Evolutionary conservation across 345 rosid species (phyloP), one percentile per base, ranked within the genome.

Genomic region (Citrus reticulata): DNA sequence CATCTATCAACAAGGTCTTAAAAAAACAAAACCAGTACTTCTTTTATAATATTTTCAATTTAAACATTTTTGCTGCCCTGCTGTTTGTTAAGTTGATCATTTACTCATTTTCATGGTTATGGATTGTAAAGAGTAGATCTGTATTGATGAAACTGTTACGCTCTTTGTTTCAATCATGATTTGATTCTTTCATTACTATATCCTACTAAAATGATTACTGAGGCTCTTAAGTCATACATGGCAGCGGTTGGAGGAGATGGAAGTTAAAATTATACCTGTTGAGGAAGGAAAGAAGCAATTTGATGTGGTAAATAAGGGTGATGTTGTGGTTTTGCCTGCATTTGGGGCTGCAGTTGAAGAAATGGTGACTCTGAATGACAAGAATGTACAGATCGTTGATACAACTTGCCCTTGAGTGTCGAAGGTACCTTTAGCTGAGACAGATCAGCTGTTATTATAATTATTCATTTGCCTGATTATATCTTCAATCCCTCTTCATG

Each of bases 321-420:
- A 94, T 81, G 98, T 96, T 42, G 98, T 96, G 67, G 83, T 94
- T 82, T 88, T 96, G 82, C 97, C 99, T 74, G 98, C 97, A 54
- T 96, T 93, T 89, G 97, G 99, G 74, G 99, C 93, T 87, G 91
- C 92, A 4, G 98, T 96, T 39, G 93, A 93, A 42, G 98, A 96
- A 83, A 91, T 96, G 99, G 82, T 86, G 84, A 81, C 84, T 82
- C 77, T 94, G 46, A 88, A 91, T 54, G 76, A 91, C 35, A 91
- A 84, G 40, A 88, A 84, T 42, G 95, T 96, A 2, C 99, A 94
- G 79, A 93, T 96, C 59, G 95, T 96, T 37, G 99, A 94, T 75
- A 94, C 99, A 5, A 94, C 99, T 82, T 96, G 98, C 88, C 98
- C 98, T 72, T 96, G 97, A 98, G 99, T 96, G 42, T 85, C 97